phyloP scores from a whole-genome alignment of 2,329 filamentous ascomycete species.

The Hirsutella rhossiliensis region DNA sequence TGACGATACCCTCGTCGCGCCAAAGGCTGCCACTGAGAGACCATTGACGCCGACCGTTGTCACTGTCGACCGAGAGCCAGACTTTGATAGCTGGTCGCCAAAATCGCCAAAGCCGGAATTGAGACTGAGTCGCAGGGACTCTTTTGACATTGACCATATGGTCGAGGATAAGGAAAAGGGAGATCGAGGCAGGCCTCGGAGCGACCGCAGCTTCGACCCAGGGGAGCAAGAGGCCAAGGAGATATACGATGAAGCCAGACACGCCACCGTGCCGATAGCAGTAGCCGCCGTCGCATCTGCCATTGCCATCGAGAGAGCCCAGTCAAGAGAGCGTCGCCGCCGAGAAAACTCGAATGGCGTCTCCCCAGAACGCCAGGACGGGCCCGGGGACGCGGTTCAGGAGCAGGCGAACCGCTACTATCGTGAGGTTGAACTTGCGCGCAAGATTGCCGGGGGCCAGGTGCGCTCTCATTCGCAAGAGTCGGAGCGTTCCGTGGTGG shows the following conservation, averaged over 20 bases:
- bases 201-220: constrained; percentile 16
- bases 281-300: constrained; percentile 35
- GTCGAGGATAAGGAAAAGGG: constrained; percentile 17
- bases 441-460: constrained; percentile 40
- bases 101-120: constrained; percentile 14
- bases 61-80: constrained; percentile 41
- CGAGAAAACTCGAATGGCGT: constrained; percentile 19
- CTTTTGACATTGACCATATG: constrained; percentile 30
- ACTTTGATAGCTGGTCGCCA: constrained; percentile 27
- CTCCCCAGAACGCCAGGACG: constrained; percentile 17
- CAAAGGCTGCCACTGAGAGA: constrained; percentile 11
- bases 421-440: constrained; percentile 40
- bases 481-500: constrained; percentile 39
- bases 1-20: constrained; percentile 25
- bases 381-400: constrained; percentile 29
- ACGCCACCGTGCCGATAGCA: constrained; percentile 35
- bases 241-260: constrained; percentile 32
- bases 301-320: constrained; percentile 28
- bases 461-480: constrained; percentile 39
- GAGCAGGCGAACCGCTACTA: constrained; percentile 47
- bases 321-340: constrained; percentile 18
- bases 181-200: constrained; percentile 9
- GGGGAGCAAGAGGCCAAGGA: constrained; percentile 31
- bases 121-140: constrained; percentile 36
- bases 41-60: constrained; percentile 38